Evolutionary conservation across 2,329 filamentous ascomycete genomes (phyloP), one percentile per base, ranked within the genome.

Genomic region (Hypomyces rosellus): DNA sequence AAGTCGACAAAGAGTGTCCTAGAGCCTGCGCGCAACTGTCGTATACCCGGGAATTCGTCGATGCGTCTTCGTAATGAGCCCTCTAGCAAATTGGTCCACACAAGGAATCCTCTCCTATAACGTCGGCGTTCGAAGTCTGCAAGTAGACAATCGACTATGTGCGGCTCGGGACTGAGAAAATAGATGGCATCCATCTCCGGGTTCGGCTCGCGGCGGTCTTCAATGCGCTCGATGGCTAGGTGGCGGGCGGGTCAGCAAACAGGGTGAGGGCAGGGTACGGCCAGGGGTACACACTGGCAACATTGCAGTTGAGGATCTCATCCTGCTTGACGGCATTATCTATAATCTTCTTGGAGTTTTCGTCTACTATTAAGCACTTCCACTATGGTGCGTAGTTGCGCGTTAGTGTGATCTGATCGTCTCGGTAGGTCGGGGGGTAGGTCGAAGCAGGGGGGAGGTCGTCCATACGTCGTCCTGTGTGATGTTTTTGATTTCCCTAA

Each of bases 181-280:
- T 97, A 99, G 58, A 99, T 83, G 61, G 90, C 93, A 69, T 97
- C 93, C 83, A 95, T 96, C 60, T 89, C 86, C 50, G 85, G 84
- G 66, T 96, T 95, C 65, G 80, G 77, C 44, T 86, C 84, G 64
- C 93, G 83, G 61, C 83, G 84, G 55, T 93, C 83, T 74, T 96
- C 91, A 71, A 99, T 95, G 64, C 82, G 82, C 76, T 97, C 92
- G 68, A 99, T 92, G 70, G 96, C 91, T 95, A 69, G 52, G 44
- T 48, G 48, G 48, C 51, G 45, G 54, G n/a, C 54, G 49, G 46
- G 43, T 43, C 58, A 52, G 51, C 22, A 48, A 18, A 33, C 14
- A 22, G 22, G 15, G 15, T 9, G 6, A 20, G 36, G 14, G 38
- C 11, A 13, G 22, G 38, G 9, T 34, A 15, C n/a, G 12, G 13